Base-by-base conservation (phyloP, 495 filamentous ascomycete species). In the Neurospora sp. region DNA sequence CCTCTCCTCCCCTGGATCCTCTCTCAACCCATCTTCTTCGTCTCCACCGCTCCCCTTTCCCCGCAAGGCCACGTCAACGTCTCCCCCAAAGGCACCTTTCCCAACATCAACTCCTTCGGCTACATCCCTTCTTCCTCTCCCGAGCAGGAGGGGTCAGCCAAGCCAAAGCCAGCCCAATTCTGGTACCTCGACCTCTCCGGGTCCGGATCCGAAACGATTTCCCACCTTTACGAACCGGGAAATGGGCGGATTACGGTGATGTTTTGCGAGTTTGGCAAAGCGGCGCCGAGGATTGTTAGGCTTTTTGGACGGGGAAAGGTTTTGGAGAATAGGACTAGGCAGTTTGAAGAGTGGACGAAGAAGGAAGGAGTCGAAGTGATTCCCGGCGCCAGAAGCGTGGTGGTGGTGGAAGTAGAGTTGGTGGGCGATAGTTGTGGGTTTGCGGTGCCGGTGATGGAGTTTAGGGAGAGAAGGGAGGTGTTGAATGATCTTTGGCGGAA, bases 141-240 rank as follows among this genome's bases (percentile, higher is more conserved):
- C n/a, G n/a, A n/a, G n/a, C n/a, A n/a, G n/a, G 24, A 28, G 24
- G 24, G 24, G 24, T 28, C 24, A 28, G 24, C 24, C 6, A 66
- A 66, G 6, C n/a, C n/a, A n/a, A n/a, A n/a, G n/a, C 54, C 54
- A 1, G 54, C 24, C 5, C 84, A 84, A 8, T 90, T 88, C 48
- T 92, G 89, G 76, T 94, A 93, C 75, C 75, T 94, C 45, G 92
- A 94, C 73, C 83, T 88, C 66, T 92, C 89, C 0, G 92, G 92
- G 8, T 90, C 88, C 36, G 92, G 92, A 4, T 84, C 79, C 71
- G 92, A 94, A 79, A 94, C 91, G 0, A 89, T 94, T 66, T 82
- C 85, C 4, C 92, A 94, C 76, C 77, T 93, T 6, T 89, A 92
- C 73, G 92, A 94, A 75, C 81, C 82, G 0, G 79, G 76, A 19